Evolutionary conservation across 345 rosid genomes (phyloP).

Genomic region (Boechera divaricarpa): DNA sequence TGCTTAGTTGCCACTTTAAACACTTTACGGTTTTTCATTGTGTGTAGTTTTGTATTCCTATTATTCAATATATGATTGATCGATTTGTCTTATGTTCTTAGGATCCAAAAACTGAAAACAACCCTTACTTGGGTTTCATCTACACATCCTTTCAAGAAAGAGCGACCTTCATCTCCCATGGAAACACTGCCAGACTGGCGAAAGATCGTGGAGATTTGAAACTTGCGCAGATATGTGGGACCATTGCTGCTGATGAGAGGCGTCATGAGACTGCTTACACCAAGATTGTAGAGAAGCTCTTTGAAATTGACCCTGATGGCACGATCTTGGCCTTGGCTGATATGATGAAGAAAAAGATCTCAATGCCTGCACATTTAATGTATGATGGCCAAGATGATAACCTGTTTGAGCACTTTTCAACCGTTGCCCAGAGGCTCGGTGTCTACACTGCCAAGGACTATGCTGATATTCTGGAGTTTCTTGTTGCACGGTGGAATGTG

Average conservation of each 20-base stretch:
- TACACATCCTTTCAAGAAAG: constrained; percentile 85
- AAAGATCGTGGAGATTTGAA: constrained; percentile 65
- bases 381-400: constrained; percentile 67
- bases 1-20: neutral
- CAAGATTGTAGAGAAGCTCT: constrained; percentile 71
- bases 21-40: neutral
- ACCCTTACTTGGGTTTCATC: constrained; percentile 74
- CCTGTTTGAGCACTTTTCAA: constrained; percentile 68
- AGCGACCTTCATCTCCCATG: constrained; percentile 79
- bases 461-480: constrained; percentile 72
- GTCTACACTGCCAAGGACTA: constrained; percentile 72
- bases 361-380: constrained; percentile 68
- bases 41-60: neutral
- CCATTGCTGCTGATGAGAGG: constrained; percentile 72
- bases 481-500: constrained; percentile 67
- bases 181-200: constrained; percentile 72
- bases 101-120: constrained; percentile 82
- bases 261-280: constrained; percentile 79
- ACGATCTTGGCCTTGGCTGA: constrained; percentile 67
- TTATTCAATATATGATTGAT: neutral
- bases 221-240: constrained; percentile 74
- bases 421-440: constrained; percentile 68
- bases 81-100: constrained; percentile 30
- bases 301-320: constrained; percentile 67
- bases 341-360: constrained; percentile 60